A percentile compares a stretch with the other conserved stretches of the same genome.
phyloP scores from a whole-genome alignment of 805 yeast species.

The Pichia ethanolica region DNA sequence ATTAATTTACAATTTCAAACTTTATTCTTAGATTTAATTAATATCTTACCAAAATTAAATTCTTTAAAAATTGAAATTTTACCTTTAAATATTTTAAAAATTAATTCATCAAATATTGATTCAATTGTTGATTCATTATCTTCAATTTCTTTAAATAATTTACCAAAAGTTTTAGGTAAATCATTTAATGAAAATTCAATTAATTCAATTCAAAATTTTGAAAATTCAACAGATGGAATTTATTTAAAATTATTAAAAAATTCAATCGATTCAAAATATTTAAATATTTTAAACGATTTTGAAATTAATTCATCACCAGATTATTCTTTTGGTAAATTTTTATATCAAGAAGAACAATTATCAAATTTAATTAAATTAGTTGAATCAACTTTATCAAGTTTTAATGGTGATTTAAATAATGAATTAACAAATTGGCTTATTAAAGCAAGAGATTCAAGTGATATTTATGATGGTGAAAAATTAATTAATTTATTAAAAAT shows the following conservation, averaged over 20 bases:
- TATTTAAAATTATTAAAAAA: slow-evolving; percentile 71
- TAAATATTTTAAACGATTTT: slow-evolving; percentile 47
- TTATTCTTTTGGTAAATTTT: slow-evolving; percentile 74
- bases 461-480: slow-evolving; percentile 22
- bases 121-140: slow-evolving; percentile 41
- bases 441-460: slow-evolving; percentile 33
- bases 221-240: slow-evolving; percentile 63
- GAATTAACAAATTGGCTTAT: slow-evolving; percentile 66
- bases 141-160: slow-evolving; percentile 41
- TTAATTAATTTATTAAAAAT: slow-evolving; percentile 26
- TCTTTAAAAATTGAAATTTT: slow-evolving; percentile 45
- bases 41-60: slow-evolving; percentile 41
- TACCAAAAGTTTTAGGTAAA: slow-evolving; percentile 52
- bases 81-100: slow-evolving; percentile 44
- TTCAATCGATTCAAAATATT: slow-evolving; percentile 34
- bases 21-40: slow-evolving; percentile 67
- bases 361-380: slow-evolving; percentile 38
- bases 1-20: slow-evolving; percentile 28
- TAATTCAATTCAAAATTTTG: slow-evolving; percentile 28
- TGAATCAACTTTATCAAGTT: slow-evolving; percentile 35
- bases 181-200: slow-evolving; percentile 21
- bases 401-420: slow-evolving; percentile 45
- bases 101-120: slow-evolving; percentile 33
- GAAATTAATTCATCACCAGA: slow-evolving; percentile 67
- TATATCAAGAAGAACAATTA: slow-evolving; percentile 49